phyloP scores from a whole-genome alignment of 2,329 filamentous ascomycete species.

The Fusarium tanahbumbuense region DNA sequence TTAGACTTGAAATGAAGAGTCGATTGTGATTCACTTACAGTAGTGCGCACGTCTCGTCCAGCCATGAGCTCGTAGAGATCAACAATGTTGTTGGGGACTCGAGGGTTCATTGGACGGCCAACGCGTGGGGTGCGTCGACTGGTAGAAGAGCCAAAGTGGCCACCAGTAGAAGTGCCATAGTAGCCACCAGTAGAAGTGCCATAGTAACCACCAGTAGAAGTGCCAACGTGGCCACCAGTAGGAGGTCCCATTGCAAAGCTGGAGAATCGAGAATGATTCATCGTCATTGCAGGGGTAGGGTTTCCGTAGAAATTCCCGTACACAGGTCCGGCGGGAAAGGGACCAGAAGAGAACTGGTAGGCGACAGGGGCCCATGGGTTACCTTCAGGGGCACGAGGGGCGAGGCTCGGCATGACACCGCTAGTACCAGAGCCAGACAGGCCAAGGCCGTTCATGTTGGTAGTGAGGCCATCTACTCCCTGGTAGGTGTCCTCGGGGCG shows the following conservation, averaged over 20 bases:
- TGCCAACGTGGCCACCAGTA: background rate
- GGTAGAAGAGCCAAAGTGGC: slow-evolving; percentile 31
- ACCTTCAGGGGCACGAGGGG: slow-evolving; percentile 35
- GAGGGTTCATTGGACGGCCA: background rate
- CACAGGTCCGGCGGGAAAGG: slow-evolving; percentile 27
- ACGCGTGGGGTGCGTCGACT: slow-evolving; percentile 27
- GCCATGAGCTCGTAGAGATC: slow-evolving; percentile 55
- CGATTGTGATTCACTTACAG: slow-evolving; percentile 61
- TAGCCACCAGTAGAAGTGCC: background rate
- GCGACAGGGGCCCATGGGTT: slow-evolving; percentile 16
- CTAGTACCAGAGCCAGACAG: background rate
- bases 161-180: slow-evolving; percentile 23
- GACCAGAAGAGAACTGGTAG: slow-evolving; percentile 45
- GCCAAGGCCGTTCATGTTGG: slow-evolving; percentile 37
- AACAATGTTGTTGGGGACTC: slow-evolving; percentile 66
- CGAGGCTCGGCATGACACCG: background rate
- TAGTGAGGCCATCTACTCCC: slow-evolving; percentile 5
- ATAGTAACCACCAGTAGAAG: background rate
- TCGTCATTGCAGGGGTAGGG: slow-evolving; percentile 51
- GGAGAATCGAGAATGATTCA: slow-evolving; percentile 50
- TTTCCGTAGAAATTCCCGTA: slow-evolving; percentile 47
- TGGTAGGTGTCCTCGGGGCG: background rate
- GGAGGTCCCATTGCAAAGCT: background rate
- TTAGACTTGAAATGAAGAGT: background rate
- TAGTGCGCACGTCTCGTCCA: slow-evolving; percentile 80